Percentiles rank a stretch among this genome's conserved stretches.
These are phyloP conservation scores for Fusarium sp. DNA, from an alignment of 2,329 filamentous ascomycete genomes.

Conservation along the genomic window DNA sequence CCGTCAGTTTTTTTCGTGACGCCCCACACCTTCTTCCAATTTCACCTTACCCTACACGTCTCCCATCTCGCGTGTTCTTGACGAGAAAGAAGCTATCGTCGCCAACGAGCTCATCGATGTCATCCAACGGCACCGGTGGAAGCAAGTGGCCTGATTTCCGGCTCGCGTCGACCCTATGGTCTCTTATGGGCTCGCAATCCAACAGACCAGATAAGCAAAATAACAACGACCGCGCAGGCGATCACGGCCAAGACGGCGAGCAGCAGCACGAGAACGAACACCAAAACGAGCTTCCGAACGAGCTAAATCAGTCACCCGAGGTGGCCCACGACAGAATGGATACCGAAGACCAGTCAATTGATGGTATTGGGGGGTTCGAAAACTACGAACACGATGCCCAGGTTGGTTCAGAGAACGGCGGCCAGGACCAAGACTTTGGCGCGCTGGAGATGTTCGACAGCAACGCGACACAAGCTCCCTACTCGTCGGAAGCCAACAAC, in stretches of 20 bases:
- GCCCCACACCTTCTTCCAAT: conserved; percentile 46
- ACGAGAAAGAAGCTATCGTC: conserved; percentile 39
- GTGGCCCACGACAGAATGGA: conserved; percentile 42
- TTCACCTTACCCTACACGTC: conserved; percentile 47
- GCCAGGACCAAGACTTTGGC: conserved; percentile 52
- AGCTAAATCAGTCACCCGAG: conserved; percentile 29
- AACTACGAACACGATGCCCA: conserved; percentile 45
- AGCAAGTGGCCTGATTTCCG: conserved; percentile 53
- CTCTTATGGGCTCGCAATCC: conserved; percentile 49
- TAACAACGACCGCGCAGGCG: conserved; percentile 34
- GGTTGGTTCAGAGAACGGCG: conserved; percentile 38
- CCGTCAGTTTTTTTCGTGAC: conserved; percentile 46
- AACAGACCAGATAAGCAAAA: conserved; percentile 43
- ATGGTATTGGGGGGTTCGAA: conserved; percentile 46
- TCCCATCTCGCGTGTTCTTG: conserved; percentile 25
- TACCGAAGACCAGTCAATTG: conserved; percentile 41
- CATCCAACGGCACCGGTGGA: conserved; percentile 41
- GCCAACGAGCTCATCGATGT: conserved; percentile 44
- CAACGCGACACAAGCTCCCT: conserved; percentile 51
- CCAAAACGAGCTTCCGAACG: conserved; percentile 34
- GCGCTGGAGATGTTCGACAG: conserved; percentile 56
- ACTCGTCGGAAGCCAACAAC: conserved; percentile 47
- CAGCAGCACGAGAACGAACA: conserved; percentile 33
- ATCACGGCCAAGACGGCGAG: conserved; percentile 38
- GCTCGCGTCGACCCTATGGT: conserved; percentile 51